Evolutionary conservation across 2,329 filamentous ascomycete genomes (phyloP), one percentile per base, ranked within the genome.

Genomic region (Xylaria sp.): DNA sequence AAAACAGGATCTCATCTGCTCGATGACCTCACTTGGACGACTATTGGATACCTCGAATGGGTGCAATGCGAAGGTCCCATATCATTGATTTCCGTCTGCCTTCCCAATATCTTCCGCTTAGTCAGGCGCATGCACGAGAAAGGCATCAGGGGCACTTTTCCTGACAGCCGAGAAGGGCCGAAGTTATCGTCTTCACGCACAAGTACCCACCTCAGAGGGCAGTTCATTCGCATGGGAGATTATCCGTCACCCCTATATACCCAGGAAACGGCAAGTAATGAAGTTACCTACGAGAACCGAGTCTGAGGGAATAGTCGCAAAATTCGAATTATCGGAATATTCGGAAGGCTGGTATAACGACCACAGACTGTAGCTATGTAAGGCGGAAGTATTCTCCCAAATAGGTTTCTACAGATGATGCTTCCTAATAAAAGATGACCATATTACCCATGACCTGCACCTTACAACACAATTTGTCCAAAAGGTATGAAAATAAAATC

Each of bases 1-100:
- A 16, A 20, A 21, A 26, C 39, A 13, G 47, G 48, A 13, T 24
- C 40, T 40, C 24, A 51, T 45, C 48, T 51, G 20, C 24, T 45
- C 29, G 41, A 51, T 19, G 40, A 44, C 29, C 29, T 51, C 48
- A 44, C 48, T 39, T 51, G 48, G 48, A 51, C 40, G 40, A 40
- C 48, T 20, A 45, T 51, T 26, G 42, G 26, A 39, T 51, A 39
- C 34, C 19, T 51, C 19, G 48, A 51, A 41, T 51, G 48, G 48
- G 40, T 44, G 13, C 48, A 44, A 40, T 39, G 26, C 29, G 48
- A 44, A 29, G 48, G 48, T 5, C 26, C 48, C 7, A 44, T 51
- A 18, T 51, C 48, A 8, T 18, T 44, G 48, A 48, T 45, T 34
- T 51, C 48, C n/a, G 41, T 44, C 17, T 51, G 41, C 21, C 37